A percentile compares a stretch with the other conserved stretches of the same genome.
Conservation (phyloP, 2,329 filamentous ascomycete species). For the Botrytis paeoniae region DNA sequence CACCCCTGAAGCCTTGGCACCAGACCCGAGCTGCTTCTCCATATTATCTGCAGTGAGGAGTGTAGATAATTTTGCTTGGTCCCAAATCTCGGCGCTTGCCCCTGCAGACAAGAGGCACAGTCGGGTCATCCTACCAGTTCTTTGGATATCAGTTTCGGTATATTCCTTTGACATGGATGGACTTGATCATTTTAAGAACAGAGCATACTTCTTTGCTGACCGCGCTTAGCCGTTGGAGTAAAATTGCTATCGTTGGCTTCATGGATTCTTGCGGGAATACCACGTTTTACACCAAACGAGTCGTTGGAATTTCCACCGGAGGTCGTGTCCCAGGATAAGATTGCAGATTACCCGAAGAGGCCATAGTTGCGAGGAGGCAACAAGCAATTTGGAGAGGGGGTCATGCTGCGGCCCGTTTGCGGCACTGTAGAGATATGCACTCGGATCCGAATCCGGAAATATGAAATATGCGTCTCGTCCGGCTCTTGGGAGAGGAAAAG, state of each 20-base stretch:
- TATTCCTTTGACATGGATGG: constrained; percentile 12
- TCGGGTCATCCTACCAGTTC: constrained; percentile 18
- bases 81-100: constrained; percentile 32
- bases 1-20: constrained; percentile 5
- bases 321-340: background rate
- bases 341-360: constrained; percentile 6
- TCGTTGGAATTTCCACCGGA: background rate
- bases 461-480: background rate
- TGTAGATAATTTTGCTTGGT: constrained; percentile 12
- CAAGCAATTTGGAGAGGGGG: constrained; percentile 10
- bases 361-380: constrained; percentile 12
- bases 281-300: background rate
- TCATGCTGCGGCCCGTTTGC: constrained; percentile 25
- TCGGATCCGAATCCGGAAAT: constrained; percentile 23
- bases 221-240: constrained; percentile 15
- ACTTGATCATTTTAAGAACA: constrained; percentile 2
- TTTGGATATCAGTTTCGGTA: constrained; percentile 3
- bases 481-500: background rate
- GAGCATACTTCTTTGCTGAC: background rate
- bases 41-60: constrained; percentile 12
- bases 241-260: constrained; percentile 3
- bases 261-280: background rate
- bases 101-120: constrained; percentile 35
- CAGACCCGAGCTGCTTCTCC: constrained; percentile 14
- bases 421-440: constrained; percentile 29